These are phyloP conservation scores for Sesbania bispinosa DNA, from an alignment of 306 rosid genomes.

Conservation along the genomic window DNA sequence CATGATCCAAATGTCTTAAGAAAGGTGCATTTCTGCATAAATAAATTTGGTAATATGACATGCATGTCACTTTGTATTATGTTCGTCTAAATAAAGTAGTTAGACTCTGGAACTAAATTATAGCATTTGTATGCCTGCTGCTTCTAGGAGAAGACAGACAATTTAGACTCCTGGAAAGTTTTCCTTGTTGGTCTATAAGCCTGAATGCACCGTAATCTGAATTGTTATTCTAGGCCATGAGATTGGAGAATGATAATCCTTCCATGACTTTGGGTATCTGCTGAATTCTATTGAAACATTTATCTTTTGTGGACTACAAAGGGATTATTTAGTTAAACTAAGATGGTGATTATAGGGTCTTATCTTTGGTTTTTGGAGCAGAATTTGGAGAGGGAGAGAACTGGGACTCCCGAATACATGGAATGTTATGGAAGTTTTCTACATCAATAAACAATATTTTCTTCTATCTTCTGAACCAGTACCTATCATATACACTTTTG, in stretches of 20 bases:
- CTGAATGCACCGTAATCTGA: constrained; percentile 19
- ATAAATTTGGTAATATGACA: background rate
- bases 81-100: constrained; percentile 3
- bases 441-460: no score
- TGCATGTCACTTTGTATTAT: background rate
- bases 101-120: constrained; percentile 4
- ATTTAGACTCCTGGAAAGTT: background rate
- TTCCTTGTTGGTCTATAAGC: constrained; percentile 24
- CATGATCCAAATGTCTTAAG: background rate
- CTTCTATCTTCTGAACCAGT: no score
- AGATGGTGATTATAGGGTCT: no score
- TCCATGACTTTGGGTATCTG: constrained; percentile 7
- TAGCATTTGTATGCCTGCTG: constrained; percentile 3
- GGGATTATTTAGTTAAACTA: background rate
- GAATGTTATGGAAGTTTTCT: no score
- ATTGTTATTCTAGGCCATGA: constrained; percentile 10
- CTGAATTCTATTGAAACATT: constrained; percentile 14
- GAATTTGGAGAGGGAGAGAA: no score
- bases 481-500: background rate
- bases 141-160: constrained; percentile 22
- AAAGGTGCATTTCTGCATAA: constrained; percentile 1
- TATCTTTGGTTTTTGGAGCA: no score
- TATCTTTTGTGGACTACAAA: constrained; percentile 14
- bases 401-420: no score
- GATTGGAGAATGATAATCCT: constrained; percentile 26